Conservation (phyloP, 2,329 filamentous ascomycete genomes). For the Lachnellula subtilissima region DNA sequence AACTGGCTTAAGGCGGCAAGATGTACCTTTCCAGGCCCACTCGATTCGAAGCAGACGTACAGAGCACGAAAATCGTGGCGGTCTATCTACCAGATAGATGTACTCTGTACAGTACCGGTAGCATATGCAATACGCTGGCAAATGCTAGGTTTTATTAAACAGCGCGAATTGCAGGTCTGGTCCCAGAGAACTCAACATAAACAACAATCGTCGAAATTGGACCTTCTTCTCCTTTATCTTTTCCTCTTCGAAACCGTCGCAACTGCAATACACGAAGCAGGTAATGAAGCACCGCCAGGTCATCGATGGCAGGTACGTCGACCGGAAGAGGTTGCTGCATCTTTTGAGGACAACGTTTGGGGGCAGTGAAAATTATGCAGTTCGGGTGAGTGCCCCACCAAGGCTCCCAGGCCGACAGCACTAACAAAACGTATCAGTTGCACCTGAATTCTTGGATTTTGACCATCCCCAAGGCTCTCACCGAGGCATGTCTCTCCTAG, state of each 20-base stretch:
- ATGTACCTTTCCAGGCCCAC: no score
- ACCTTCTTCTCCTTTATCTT: background rate
- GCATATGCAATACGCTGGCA: background rate
- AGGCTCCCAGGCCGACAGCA: background rate
- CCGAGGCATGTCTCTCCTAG: slow-evolving; percentile 6
- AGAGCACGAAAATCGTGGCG: background rate
- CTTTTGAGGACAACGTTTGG: slow-evolving; percentile 9
- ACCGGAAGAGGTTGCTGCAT: slow-evolving; percentile 8
- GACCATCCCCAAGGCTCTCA: slow-evolving; percentile 6
- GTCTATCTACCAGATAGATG: no score
- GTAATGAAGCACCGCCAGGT: slow-evolving; percentile 7
- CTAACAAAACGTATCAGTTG: slow-evolving; percentile 7
- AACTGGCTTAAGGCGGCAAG: no score
- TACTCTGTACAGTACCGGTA: no score
- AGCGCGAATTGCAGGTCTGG: background rate
- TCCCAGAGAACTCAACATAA: background rate
- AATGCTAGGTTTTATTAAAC: background rate
- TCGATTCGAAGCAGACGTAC: background rate
- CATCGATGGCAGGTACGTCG: slow-evolving; percentile 16
- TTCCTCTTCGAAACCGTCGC: background rate
- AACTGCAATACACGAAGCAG: background rate
- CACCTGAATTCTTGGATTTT: slow-evolving; percentile 17
- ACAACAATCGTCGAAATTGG: background rate
- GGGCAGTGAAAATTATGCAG: slow-evolving; percentile 4
- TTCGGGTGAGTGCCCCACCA: slow-evolving; percentile 8